Evolutionary conservation across 2,329 filamentous ascomycete genomes (phyloP).

Genomic region (Claviceps capensis): DNA sequence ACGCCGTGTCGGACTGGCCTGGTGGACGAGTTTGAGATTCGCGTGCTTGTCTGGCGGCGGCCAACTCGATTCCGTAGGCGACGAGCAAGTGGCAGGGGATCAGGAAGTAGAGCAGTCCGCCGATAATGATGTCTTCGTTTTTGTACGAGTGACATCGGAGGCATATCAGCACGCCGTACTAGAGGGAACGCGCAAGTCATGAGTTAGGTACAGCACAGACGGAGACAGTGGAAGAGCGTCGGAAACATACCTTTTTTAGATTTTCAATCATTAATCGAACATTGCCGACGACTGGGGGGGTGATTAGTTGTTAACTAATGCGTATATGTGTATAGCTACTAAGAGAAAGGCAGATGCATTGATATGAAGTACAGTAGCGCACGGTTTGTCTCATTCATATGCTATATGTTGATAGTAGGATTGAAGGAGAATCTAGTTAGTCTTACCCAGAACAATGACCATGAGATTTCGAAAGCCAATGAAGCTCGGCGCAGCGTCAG

Average conservation of each 20-base stretch:
- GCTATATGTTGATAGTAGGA: no score
- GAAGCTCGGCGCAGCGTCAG: conserved; percentile 63
- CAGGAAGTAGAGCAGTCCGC: conserved; percentile 65
- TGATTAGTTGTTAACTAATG: neutral
- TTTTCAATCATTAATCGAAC: conserved; percentile 92
- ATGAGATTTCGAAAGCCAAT: conserved; percentile 91
- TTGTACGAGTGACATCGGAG: conserved; percentile 81
- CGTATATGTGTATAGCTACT: no score
- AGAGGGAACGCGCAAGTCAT: neutral
- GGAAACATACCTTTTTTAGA: conserved; percentile 60
- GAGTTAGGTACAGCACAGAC: neutral
- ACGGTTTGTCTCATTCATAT: no score
- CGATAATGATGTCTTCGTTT: conserved; percentile 61
- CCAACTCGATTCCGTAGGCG: conserved; percentile 78
- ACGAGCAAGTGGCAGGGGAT: conserved; percentile 85
- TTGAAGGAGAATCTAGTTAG: no score
- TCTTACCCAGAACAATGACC: conserved; percentile 74
- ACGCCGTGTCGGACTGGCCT: conserved; percentile 32
- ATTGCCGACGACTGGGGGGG: conserved; percentile 69
- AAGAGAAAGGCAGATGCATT: no score
- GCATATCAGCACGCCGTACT: conserved; percentile 94
- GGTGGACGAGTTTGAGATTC: conserved; percentile 39
- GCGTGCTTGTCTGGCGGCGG: conserved; percentile 67
- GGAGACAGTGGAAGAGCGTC: neutral
- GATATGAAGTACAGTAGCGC: no score